Evolutionary conservation across 2,329 filamentous ascomycete species (phyloP).

Genomic region (Tolypocladium paradoxum): DNA sequence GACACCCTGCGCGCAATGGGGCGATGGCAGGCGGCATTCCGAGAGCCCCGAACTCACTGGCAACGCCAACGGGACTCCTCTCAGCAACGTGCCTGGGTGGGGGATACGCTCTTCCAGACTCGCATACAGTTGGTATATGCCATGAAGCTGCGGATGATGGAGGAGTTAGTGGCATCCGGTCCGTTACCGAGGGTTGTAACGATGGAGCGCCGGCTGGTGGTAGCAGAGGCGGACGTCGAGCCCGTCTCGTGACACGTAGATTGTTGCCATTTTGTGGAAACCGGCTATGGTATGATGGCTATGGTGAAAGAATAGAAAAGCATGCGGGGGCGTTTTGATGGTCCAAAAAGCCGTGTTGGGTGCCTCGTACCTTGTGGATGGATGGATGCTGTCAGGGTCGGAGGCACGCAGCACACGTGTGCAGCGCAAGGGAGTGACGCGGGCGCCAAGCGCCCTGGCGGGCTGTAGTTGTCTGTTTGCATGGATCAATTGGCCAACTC

Average conservation of each 20-base stretch:
- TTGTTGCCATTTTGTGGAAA: background rate
- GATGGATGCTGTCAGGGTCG: background rate
- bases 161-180: background rate
- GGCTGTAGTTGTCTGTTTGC: background rate
- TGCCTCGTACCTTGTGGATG: background rate
- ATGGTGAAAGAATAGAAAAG: background rate
- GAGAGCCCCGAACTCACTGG: background rate
- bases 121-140: background rate
- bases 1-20: background rate
- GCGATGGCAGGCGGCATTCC: background rate
- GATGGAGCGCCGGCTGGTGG: background rate
- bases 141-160: background rate
- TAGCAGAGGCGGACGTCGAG: background rate
- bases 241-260: background rate
- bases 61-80: background rate
- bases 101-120: background rate
- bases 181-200: background rate
- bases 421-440: background rate
- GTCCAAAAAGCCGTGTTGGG: background rate
- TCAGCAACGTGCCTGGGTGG: no score
- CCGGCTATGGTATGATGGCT: background rate
- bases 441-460: background rate
- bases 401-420: background rate
- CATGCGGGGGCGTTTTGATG: background rate
- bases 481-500: background rate